A percentile compares a stretch with the other conserved stretches of the same genome.
Evolutionary conservation across 441 rosid genomes (phyloP).

Genomic region (Biscutella laevigata): DNA sequence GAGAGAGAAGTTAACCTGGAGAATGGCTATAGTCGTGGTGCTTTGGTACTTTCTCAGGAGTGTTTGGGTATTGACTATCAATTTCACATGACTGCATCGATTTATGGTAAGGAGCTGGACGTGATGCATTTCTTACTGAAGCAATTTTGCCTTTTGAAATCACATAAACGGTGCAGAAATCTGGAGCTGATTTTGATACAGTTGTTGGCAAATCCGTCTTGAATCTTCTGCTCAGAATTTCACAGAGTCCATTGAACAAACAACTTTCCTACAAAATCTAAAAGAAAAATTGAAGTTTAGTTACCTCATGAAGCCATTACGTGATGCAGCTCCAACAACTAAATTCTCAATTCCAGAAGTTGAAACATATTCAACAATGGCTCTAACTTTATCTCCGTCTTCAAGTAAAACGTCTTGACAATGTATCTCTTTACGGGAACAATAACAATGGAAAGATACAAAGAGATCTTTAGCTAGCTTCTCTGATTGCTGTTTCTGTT

Average conservation of each 20-base stretch:
- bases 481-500: conserved; percentile 33
- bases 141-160: conserved; percentile 71
- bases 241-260: too few species aligned
- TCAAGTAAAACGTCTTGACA: conserved; percentile 60
- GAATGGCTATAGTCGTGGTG: conserved; percentile 17
- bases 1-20: conserved; percentile 36
- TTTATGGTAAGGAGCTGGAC: conserved; percentile 46
- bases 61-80: conserved; percentile 18
- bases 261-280: too few species aligned
- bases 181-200: conserved; percentile 68
- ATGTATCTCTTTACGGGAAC: conserved; percentile 76
- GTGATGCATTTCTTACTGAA: conserved; percentile 57
- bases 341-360: conserved; percentile 57
- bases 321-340: conserved; percentile 71
- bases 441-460: conserved; percentile 68
- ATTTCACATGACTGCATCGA: conserved; percentile 41
- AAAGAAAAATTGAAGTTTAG: background rate
- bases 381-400: conserved; percentile 56
- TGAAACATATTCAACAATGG: conserved; percentile 65
- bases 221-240: conserved; percentile 44
- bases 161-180: conserved; percentile 77
- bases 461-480: conserved; percentile 59
- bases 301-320: conserved; percentile 66
- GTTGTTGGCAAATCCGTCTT: conserved; percentile 56
- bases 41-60: conserved; percentile 24